Evolutionary conservation across 2,329 filamentous ascomycete genomes (phyloP).

Genomic region (Cercospora sojina): DNA sequence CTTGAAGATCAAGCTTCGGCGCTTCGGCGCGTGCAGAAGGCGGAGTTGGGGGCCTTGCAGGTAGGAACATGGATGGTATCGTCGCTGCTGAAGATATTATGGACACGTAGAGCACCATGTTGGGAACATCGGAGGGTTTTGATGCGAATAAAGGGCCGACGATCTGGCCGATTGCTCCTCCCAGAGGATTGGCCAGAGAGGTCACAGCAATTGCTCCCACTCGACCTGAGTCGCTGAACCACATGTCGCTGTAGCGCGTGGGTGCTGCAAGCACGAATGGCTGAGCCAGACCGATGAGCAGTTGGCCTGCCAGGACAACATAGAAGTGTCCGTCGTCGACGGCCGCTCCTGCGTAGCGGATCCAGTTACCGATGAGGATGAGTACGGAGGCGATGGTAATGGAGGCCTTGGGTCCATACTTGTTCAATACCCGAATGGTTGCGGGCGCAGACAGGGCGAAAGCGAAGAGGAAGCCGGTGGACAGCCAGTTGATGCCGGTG

Average conservation of each 20-base stretch:
- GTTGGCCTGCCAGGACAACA: slow-evolving; percentile 84
- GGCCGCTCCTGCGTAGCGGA: slow-evolving; percentile 48
- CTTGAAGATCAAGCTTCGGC: slow-evolving; percentile 52
- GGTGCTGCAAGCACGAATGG: slow-evolving; percentile 89
- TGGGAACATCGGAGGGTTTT: slow-evolving; percentile 64
- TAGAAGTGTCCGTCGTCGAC: slow-evolving; percentile 60
- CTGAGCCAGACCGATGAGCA: slow-evolving; percentile 84
- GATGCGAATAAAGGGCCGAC: slow-evolving; percentile 76
- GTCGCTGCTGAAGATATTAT: slow-evolving; percentile 58
- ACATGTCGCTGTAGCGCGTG: slow-evolving; percentile 86
- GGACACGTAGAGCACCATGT: slow-evolving; percentile 65
- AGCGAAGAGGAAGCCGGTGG: slow-evolving; percentile 80
- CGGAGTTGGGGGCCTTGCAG: slow-evolving; percentile 72
- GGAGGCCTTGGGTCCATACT: slow-evolving; percentile 70
- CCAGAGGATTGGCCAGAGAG: slow-evolving; percentile 84
- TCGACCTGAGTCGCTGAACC: slow-evolving; percentile 83
- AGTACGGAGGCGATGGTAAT: slow-evolving; percentile 73
- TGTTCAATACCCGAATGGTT: slow-evolving; percentile 74
- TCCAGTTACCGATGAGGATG: slow-evolving; percentile 82
- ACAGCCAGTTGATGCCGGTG: slow-evolving; percentile 86
- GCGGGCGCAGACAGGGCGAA: slow-evolving; percentile 71
- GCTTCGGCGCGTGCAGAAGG: slow-evolving; percentile 66
- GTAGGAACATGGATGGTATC: slow-evolving; percentile 79
- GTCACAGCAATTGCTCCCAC: slow-evolving; percentile 84
- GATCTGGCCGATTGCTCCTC: slow-evolving; percentile 83